Percentiles rank a stretch among this genome's conserved stretches.
Evolutionary conservation across 441 rosid species (phyloP).

Genomic region (Erodium trifolium): DNA sequence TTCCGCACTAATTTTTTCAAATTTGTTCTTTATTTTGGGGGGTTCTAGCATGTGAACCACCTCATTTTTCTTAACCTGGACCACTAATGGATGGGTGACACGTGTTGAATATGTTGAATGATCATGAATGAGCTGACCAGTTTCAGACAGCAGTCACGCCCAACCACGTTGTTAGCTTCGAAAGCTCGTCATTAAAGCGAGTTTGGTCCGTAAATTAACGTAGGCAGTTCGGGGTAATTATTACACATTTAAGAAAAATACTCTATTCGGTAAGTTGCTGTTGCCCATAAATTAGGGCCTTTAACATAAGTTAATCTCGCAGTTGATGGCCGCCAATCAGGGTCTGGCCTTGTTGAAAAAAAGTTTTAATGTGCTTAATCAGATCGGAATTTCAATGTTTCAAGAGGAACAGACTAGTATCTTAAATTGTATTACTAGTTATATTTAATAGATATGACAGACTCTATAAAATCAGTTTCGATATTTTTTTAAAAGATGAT

Average conservation of each 20-base stretch:
- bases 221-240: neutral
- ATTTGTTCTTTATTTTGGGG: neutral
- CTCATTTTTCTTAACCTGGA: neutral
- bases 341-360: too few species aligned
- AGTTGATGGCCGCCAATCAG: too few species aligned
- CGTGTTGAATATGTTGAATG: neutral
- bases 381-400: too few species aligned
- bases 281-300: too few species aligned
- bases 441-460: too few species aligned
- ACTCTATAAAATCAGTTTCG: too few species aligned
- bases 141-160: neutral
- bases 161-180: neutral
- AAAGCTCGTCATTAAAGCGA: neutral
- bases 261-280: too few species aligned
- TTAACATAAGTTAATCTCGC: too few species aligned
- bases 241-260: neutral
- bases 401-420: too few species aligned
- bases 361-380: too few species aligned
- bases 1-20: neutral
- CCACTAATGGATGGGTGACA: neutral
- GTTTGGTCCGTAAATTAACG: neutral
- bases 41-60: neutral
- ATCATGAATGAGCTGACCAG: neutral
- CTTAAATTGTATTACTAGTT: too few species aligned
- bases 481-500: too few species aligned